phyloP scores from a whole-genome alignment of 768 basidiomycete species.

The Lactarius akahatsu region DNA sequence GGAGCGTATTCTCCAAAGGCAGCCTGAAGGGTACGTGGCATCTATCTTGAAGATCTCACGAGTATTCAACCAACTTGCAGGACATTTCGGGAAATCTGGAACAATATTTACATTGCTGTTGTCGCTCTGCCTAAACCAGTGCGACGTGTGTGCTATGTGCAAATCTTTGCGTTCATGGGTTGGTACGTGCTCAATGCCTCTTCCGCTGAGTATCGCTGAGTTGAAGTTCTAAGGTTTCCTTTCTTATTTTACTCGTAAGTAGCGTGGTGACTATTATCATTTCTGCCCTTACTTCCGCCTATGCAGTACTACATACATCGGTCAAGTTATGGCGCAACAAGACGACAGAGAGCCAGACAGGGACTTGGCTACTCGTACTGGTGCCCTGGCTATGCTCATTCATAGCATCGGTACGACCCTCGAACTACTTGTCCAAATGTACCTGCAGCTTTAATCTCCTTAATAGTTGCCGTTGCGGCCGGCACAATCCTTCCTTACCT shows the following conservation, averaged over 20 bases:
- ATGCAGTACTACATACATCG: constrained; percentile 84
- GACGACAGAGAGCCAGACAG: constrained; percentile 68
- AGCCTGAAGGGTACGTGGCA: constrained; percentile 36
- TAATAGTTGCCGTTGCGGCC: constrained; percentile 77
- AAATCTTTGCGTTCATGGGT: constrained; percentile 95
- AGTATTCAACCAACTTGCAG: constrained; percentile 37
- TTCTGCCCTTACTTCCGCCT: constrained; percentile 1
- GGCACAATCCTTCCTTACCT: constrained; percentile 81
- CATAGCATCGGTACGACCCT: constrained; percentile 77
- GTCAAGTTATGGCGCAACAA: constrained; percentile 90
- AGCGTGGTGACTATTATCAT: constrained; percentile 9
- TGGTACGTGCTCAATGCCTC: constrained; percentile 52
- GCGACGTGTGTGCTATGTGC: constrained; percentile 87
- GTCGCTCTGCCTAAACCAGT: constrained; percentile 79
- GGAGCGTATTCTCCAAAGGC: constrained; percentile 49
- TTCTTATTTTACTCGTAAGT: constrained; percentile 89
- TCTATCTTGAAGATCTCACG: neutral
- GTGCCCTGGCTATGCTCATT: constrained; percentile 85
- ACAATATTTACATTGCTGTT: constrained; percentile 74
- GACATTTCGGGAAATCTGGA: constrained; percentile 67
- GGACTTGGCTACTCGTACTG: constrained; percentile 80
- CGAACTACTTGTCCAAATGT: constrained; percentile 30
- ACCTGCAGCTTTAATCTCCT: constrained; percentile 22
- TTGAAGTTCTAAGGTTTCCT: constrained; percentile 65
- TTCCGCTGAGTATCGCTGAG: constrained; percentile 14